A percentile compares a stretch with the other conserved stretches of the same genome.
Evolutionary conservation across 225 moss, liverwort and hornwort species (phyloP).

Genomic region (Anthoceros angustus): DNA sequence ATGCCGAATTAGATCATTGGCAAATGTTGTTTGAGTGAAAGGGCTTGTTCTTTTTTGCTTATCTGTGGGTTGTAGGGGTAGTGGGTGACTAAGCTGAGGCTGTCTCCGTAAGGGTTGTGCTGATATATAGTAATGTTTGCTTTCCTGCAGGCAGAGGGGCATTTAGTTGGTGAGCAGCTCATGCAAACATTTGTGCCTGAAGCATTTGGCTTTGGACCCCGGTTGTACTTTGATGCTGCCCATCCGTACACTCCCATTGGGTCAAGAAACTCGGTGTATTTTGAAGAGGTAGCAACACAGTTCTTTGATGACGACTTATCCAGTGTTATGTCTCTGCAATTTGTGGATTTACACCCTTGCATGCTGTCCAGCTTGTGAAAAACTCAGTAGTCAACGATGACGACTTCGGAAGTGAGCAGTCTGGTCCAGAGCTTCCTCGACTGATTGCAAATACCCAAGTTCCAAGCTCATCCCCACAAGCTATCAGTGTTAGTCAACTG

Average conservation of each 20-base stretch:
- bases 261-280: constrained; percentile 60
- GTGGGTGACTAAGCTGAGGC: neutral
- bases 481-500: constrained; percentile 58
- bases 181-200: constrained; percentile 46
- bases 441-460: constrained; percentile 35
- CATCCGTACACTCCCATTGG: constrained; percentile 33
- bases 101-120: neutral
- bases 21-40: neutral
- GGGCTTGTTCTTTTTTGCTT: no score
- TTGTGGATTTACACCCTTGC: no score
- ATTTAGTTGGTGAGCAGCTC: constrained; percentile 52
- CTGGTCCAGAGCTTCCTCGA: constrained; percentile 31
- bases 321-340: no score
- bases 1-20: neutral
- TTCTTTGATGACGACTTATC: no score
- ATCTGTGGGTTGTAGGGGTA: neutral
- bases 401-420: constrained; percentile 30
- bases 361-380: constrained; percentile 26
- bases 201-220: constrained; percentile 34
- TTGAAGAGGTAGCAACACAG: constrained; percentile 54
- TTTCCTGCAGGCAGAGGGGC: constrained; percentile 42
- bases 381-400: constrained; percentile 30
- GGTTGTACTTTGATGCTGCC: constrained; percentile 39
- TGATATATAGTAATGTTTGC: neutral
- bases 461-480: constrained; percentile 32